A percentile compares a stretch with the other conserved stretches of the same genome.
These are phyloP conservation scores for Sequoia sempervirens DNA, from an alignment of 75 land plant species.

Conservation along the genomic window DNA sequence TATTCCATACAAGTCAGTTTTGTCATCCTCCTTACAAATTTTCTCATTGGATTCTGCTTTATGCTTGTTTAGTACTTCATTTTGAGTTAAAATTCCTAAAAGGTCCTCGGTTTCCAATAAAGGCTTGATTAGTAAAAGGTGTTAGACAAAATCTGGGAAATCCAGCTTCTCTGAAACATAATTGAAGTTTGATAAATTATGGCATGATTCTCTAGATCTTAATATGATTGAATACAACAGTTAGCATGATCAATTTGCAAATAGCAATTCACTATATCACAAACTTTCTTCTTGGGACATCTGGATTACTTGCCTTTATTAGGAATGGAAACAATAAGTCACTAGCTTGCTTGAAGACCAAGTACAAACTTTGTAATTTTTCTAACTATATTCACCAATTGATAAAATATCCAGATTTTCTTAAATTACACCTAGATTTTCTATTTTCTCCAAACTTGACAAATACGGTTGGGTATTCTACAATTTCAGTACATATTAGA, in stretches of 20 bases:
- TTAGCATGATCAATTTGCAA: neutral
- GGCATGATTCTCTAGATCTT: neutral
- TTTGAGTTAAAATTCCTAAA: neutral
- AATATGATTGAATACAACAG: neutral
- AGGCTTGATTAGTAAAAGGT: neutral
- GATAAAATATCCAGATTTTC: neutral
- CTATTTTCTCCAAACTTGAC: neutral
- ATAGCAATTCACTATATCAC: neutral
- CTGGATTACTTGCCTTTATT: neutral
- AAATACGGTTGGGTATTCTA: neutral
- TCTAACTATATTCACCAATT: no score
- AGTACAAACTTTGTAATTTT: neutral
- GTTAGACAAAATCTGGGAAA: neutral
- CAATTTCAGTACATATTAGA: neutral
- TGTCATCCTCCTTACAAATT: neutral
- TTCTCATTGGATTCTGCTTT: neutral
- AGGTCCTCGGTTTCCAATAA: neutral
- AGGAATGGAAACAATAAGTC: neutral
- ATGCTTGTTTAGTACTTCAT: neutral
- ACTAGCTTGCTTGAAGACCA: neutral
- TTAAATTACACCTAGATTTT: neutral
- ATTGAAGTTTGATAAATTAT: neutral
- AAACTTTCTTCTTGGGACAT: neutral
- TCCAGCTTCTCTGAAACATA: neutral
- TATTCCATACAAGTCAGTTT: neutral